Base-by-base conservation (phyloP, 345 rosid genomes). In the Corchorus olitorius region DNA sequence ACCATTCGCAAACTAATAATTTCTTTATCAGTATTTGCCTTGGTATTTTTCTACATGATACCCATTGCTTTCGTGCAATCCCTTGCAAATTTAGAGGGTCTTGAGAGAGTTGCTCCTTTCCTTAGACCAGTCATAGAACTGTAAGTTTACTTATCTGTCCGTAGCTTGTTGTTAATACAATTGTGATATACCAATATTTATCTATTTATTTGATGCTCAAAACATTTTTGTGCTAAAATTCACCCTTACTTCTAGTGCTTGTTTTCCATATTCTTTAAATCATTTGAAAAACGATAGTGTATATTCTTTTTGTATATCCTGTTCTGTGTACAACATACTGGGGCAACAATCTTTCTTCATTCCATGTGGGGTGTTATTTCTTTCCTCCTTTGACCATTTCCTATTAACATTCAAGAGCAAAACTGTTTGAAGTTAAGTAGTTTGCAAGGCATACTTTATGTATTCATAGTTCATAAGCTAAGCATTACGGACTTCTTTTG, bases 51-150 rank as follows among this genome's bases (percentile, higher is more conserved):
- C 87, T 96, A 96, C 88, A 93, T 96, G 99, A 93, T 96, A 81
- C 99, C 99, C 46, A 93, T 96, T 11, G 97, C 99, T 82, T 96
- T 96, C 22, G 99, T 96, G 81, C 99, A 96, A 78, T 91, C 99
- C 61, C 98, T 96, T 82, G 99, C 99, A 74, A 96, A 92, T 78
- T 80, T 96, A 79, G 92, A 96, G 75, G 98, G 99, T 72, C 94
- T 96, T 20, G 92, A 88, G 71, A 86, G 75, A 79, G 99, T 92
- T 63, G 98, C 97, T 79, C 99, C 97, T 77, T 91, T 96, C 90
- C 92, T 96, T 73, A 88, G 92, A 83, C 99, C 98, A n/a, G 89
- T 92, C 58, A 93, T 85, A 65, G 92, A 90, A 86, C 71, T 91
- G 99, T 96, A 88, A 91, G 99, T 87, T 39, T 17, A 17, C 48